Base-by-base conservation (phyloP, 805 yeast genomes). In the Candida coquimbonensis region DNA sequence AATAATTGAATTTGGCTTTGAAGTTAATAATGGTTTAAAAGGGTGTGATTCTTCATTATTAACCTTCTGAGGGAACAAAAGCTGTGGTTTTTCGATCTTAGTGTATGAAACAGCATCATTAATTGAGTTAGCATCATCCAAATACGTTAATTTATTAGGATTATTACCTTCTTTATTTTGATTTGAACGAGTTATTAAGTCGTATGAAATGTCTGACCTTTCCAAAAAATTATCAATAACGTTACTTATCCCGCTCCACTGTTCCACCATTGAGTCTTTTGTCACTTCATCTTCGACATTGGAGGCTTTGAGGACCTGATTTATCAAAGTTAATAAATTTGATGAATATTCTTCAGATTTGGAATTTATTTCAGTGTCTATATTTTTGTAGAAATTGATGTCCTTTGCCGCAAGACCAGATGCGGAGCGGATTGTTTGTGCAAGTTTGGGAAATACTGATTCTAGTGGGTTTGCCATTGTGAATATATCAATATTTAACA, bases 341-440 rank as follows among this genome's bases (percentile, higher is more conserved):
- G 63, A 59, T 5, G 80, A 70, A 0, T 75, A 57, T 1, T 53
- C 52, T 9, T 69, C 69, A 40, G 81, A 60, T 13, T 70, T 58
- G 0, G 57, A 50, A 9, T 71, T 63, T 13, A 81, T 57, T 1
- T 61, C 57, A 4, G 67, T 55, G 55, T 87, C 91, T 12, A 87
- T 58, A 40, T 86, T 78, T 39, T 73, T 69, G 62, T 80, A 78
- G 57, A 90, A 93, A 29, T 74, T 77, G n/a, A 89, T 73, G 67
- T 91, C 98, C 46, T 85, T 85, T 0, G 87, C 78, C 2, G 86
- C 84, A 38, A 90, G 63, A 2, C 85, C 80, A 4, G 83, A 69
- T 0, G 95, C 73, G 3, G 83, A 75, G 49, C 95, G 69, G 36
- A 86, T 77, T 4, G 81, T 67, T 11, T 74, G 69, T 40, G 78